Conservation (phyloP, 495 filamentous ascomycete genomes). For the Penicillium silybi region DNA sequence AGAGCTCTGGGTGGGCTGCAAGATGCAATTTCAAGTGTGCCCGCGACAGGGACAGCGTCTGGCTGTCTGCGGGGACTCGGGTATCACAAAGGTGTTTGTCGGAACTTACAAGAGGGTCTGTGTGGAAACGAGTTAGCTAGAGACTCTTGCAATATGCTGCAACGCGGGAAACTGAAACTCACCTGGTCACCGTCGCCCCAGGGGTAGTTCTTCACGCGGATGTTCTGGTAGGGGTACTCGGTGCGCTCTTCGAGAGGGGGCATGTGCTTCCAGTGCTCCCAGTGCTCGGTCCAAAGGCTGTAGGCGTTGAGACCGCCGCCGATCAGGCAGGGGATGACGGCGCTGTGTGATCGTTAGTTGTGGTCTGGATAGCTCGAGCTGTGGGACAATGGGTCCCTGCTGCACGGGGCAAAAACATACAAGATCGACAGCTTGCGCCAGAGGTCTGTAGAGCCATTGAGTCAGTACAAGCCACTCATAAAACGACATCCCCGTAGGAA, state of each 20-base stretch:
- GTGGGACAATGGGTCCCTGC: background rate
- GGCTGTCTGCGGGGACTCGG: background rate
- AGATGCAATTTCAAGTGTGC: background rate
- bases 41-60: background rate
- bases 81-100: background rate
- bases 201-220: constrained; percentile 82
- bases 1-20: background rate
- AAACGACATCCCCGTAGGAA: background rate
- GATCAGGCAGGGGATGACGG: constrained; percentile 64
- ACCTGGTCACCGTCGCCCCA: constrained; percentile 96
- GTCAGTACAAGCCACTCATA: constrained; percentile 25
- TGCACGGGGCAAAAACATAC: constrained; percentile 49
- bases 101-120: constrained; percentile 65
- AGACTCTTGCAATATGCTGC: background rate
- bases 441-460: constrained; percentile 58
- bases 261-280: constrained; percentile 89
- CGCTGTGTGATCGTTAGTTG: constrained; percentile 42
- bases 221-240: constrained; percentile 93
- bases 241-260: constrained; percentile 80
- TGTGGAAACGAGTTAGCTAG: constrained; percentile 27
- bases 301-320: constrained; percentile 75
- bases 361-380: background rate
- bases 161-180: constrained; percentile 21
- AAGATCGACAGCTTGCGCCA: constrained; percentile 93
- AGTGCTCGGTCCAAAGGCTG: constrained; percentile 88